Evolutionary conservation across 345 rosid species (phyloP), one percentile per base, ranked within the genome.

Genomic region (Salix caprea): DNA sequence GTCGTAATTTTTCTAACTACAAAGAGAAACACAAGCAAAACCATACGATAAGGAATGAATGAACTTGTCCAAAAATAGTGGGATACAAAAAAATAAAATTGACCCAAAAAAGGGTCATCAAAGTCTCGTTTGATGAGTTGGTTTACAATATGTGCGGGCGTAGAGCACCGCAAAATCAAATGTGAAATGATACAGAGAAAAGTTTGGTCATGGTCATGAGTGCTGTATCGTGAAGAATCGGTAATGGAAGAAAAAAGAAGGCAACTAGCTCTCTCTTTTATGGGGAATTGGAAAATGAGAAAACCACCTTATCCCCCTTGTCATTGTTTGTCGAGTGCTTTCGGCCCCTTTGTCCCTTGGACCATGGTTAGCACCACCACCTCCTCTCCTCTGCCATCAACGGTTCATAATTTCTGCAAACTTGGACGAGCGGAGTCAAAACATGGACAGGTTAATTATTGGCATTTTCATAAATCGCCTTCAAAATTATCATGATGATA

Each of bases 291-390:
- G 74, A 77, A 75, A 73, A 40, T 44, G 64, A 8, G 71, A 36
- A 69, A 54, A 69, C 61, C 40, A 61, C 78, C 78, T 79, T 72
- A 79, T 79, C 85, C 1, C 39, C 30, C 70, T 74, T 70, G 83
- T 77, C 78, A 23, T 64, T 72, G 74, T 69, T 72, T 85, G 78
- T 78, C 88, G 73, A 12, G 66, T 82, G 81, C 86, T 85, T 85
- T 82, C 86, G 86, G 84, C 75, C 10, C 77, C 30, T 82, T 78
- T 80, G 82, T 72, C 83, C 30, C 62, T 42, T 65, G 65, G 64
- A 74, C 70, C 77, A 28, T 44, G 19, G 60, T 30, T 74, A 24
- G 3, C 75, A 56, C 67, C 36, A 7, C 34, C 9, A 2, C 58
- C 58, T 6, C 69, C 5, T 34, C 37, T 34, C 67, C 69, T 13